Percentiles rank a stretch among this genome's conserved stretches.
These are phyloP conservation scores for Marsdenia floribunda DNA, from an alignment of 257 asterid genomes.

Conservation along the genomic window DNA sequence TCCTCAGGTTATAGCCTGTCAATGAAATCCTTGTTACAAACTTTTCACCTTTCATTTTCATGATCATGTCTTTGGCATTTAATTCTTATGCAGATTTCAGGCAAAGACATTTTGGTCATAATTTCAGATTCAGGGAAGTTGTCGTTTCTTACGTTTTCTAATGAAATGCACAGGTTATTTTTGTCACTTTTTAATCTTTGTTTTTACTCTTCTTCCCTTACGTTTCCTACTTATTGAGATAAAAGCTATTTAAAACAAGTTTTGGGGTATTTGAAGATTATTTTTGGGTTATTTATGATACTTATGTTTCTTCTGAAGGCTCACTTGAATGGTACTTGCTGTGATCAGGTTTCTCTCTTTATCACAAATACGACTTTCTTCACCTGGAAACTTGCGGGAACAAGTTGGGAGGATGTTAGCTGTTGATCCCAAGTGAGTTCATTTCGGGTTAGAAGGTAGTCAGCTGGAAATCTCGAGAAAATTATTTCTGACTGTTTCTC, in stretches of 20 bases:
- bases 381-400: slow-evolving; percentile 70
- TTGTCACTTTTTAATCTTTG: slow-evolving; percentile 17
- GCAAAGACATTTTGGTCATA: slow-evolving; percentile 69
- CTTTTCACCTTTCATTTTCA: slow-evolving; percentile 6
- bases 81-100: slow-evolving; percentile 46
- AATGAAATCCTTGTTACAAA: neutral
- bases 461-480: neutral
- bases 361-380: slow-evolving; percentile 66
- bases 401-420: slow-evolving; percentile 93
- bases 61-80: slow-evolving; percentile 17
- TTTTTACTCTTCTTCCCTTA: neutral
- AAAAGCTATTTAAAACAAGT: neutral
- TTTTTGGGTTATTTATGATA: neutral
- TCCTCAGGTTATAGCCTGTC: slow-evolving; percentile 46
- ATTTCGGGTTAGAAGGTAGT: slow-evolving; percentile 10
- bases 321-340: slow-evolving; percentile 7
- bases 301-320: slow-evolving; percentile 11
- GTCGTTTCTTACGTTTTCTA: slow-evolving; percentile 78
- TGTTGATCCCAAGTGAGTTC: slow-evolving; percentile 72
- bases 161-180: slow-evolving; percentile 87
- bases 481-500: slow-evolving; percentile 33
- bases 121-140: slow-evolving; percentile 97
- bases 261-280: neutral
- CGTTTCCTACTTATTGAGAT: neutral
- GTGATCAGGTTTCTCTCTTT: slow-evolving; percentile 61